A percentile compares a stretch with the other conserved stretches of the same genome.
Evolutionary conservation across 2,329 filamentous ascomycete species (phyloP).

Genomic region (Aciculosporium take): DNA sequence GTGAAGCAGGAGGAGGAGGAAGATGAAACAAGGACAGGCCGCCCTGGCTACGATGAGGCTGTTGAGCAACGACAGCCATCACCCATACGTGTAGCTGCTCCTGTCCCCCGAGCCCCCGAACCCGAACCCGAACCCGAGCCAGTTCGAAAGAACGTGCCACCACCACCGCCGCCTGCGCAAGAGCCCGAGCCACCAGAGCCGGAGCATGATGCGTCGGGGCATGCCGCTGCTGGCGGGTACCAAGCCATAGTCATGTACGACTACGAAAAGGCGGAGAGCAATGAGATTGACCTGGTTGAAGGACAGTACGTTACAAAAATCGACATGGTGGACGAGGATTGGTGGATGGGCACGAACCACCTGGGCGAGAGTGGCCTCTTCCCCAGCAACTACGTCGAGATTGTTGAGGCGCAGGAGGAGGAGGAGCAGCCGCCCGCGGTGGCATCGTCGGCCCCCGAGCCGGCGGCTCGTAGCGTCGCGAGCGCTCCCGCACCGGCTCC

Average conservation of each 20-base stretch:
- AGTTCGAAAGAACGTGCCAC: constrained; percentile 36
- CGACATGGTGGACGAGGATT: constrained; percentile 94
- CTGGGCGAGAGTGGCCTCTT: constrained; percentile 79
- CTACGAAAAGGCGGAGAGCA: constrained; percentile 95
- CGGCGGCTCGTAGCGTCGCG: constrained; percentile 12
- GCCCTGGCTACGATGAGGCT: constrained; percentile 20
- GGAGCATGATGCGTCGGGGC: constrained; percentile 18
- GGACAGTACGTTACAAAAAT: constrained; percentile 83
- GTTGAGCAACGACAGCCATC: constrained; percentile 44
- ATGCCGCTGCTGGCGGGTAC: constrained; percentile 36
- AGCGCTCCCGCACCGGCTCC: constrained; percentile 23
- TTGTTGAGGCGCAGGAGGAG: constrained; percentile 55
- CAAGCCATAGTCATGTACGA: constrained; percentile 79
- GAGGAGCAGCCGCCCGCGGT: constrained; percentile 40
- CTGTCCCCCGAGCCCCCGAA: constrained; percentile 53
- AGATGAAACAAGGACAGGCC: constrained; percentile 42
- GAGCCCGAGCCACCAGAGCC: constrained; percentile 43
- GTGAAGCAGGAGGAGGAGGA: constrained; percentile 16
- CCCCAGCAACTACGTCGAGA: constrained; percentile 92
- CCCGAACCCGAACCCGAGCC: constrained; percentile 34
- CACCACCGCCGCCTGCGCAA: constrained; percentile 48
- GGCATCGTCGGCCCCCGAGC: constrained; percentile 21
- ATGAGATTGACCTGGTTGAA: constrained; percentile 83
- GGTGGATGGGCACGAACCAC: constrained; percentile 93
- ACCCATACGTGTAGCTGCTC: constrained; percentile 75